Evolutionary conservation across 2,329 filamentous ascomycete species (phyloP).

Genomic region (Chaetoscypha palmicola): DNA sequence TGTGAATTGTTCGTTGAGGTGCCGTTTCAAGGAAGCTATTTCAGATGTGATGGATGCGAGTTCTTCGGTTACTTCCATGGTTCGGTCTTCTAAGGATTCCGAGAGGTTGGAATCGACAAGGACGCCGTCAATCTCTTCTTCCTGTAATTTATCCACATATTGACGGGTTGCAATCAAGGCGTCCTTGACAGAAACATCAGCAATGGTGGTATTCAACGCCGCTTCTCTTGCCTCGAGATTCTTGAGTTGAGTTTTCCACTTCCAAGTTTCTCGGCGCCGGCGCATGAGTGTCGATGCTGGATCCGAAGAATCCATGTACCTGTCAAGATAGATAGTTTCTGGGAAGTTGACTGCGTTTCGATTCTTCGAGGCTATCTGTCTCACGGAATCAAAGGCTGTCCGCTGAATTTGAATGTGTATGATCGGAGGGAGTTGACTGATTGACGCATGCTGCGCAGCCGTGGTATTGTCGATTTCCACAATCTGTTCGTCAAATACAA

Average conservation of each 20-base stretch:
- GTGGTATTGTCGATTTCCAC: slow-evolving; percentile 58
- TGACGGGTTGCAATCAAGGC: slow-evolving; percentile 30
- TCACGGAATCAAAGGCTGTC: slow-evolving; percentile 60
- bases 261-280: slow-evolving; percentile 66
- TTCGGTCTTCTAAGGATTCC: slow-evolving; percentile 38
- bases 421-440: slow-evolving; percentile 72
- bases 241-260: slow-evolving; percentile 58
- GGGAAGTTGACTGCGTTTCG: slow-evolving; percentile 72
- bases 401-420: slow-evolving; percentile 87
- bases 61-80: slow-evolving; percentile 38
- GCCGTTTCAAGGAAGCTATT: slow-evolving; percentile 37
- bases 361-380: slow-evolving; percentile 60
- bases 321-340: slow-evolving; percentile 76
- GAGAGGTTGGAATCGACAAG: slow-evolving; percentile 37
- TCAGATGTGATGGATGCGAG: slow-evolving; percentile 39
- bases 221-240: slow-evolving; percentile 39
- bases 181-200: slow-evolving; percentile 24
- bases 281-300: slow-evolving; percentile 52
- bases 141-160: slow-evolving; percentile 38
- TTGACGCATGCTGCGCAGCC: slow-evolving; percentile 60
- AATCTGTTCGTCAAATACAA: slow-evolving; percentile 73
- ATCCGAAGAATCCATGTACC: slow-evolving; percentile 67
- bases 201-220: slow-evolving; percentile 20
- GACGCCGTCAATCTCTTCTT: slow-evolving; percentile 36
- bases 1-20: slow-evolving; percentile 49